Base-by-base conservation (phyloP, 139 green algal genomes). In the Edaphochlamys debaryana region DNA sequence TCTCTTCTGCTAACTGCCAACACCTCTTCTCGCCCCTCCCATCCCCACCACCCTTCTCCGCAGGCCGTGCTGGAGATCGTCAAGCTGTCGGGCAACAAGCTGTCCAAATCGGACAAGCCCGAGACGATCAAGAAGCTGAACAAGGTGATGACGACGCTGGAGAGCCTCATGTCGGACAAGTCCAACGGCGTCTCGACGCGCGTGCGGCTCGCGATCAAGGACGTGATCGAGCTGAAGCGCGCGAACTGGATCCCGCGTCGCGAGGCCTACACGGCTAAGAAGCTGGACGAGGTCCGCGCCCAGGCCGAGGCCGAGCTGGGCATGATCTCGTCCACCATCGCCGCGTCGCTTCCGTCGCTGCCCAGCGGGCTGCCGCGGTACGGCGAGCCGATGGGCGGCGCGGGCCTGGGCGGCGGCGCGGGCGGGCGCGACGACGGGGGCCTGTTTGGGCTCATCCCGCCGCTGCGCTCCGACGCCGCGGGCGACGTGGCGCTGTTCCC, bases 31-130 rank as follows among this genome's bases (percentile, higher is more conserved):
- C n/a, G n/a, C n/a, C n/a, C n/a, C n/a, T n/a, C n/a, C n/a, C n/a
- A n/a, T n/a, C n/a, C n/a, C n/a, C n/a, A n/a, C n/a, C n/a, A n/a
- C n/a, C n/a, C n/a, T n/a, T n/a, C 48, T n/a, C 32, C 30, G 9
- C 89, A 95, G 92, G 92, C 94, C 5, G 92, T 97, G 54, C 98
- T 95, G 78, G 96, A 99, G 88, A 92, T 98, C 78, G 70, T 99
- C 15, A 93, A 88, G 64, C 96, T 92, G 3, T 92, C 89, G 38
- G 93, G 94, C 19, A 84, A 63, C 8, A 84, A 86, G 69, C 66
- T 91, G 69, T 69, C 40, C 34, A 86, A 88, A 84, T 86, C 74
- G 19, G 83, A 88, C 9, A 85, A 78, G 67, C 45, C 73, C 1
- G 84, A 90, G 63, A 90, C 74, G 36, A 78, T 78, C 42, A 87